Conservation (phyloP, 1,139 yeast genomes). For the Suhomyces maxii region DNA sequence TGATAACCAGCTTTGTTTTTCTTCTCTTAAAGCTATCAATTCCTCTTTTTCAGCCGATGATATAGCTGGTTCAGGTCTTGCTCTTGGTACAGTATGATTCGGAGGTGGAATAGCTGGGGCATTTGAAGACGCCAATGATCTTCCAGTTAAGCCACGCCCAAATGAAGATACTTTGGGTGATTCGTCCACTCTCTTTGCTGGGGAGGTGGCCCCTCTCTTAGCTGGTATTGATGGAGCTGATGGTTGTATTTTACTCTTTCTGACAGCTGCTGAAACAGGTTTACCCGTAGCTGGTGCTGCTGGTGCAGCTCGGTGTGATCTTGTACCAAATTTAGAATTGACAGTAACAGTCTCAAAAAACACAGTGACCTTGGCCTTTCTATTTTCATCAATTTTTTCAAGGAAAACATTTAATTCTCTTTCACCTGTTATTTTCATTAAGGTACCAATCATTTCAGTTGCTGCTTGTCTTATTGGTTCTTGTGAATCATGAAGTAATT, state of each 20-base stretch:
- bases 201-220: conserved; percentile 67
- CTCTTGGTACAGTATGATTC: conserved; percentile 2
- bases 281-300: conserved; percentile 17
- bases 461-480: conserved; percentile 83
- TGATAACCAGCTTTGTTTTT: conserved; percentile 51
- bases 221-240: conserved; percentile 48
- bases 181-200: conserved; percentile 48
- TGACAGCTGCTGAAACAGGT: conserved; percentile 14
- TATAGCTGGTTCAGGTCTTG: conserved; percentile 14
- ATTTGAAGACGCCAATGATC: conserved; percentile 30
- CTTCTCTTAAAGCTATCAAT: conserved; percentile 51
- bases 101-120: conserved; percentile 19
- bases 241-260: conserved; percentile 9
- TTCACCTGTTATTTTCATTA: conserved; percentile 81
- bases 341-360: conserved; percentile 60
- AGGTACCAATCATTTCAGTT: conserved; percentile 75
- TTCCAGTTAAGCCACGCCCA: conserved; percentile 40
- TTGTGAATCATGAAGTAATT: conserved; percentile 75
- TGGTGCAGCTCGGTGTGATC: conserved; percentile 6
- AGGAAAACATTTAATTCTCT: conserved; percentile 60
- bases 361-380: conserved; percentile 65
- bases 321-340: conserved; percentile 28
- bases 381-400: conserved; percentile 72
- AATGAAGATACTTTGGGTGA: conserved; percentile 28
- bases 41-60: conserved; percentile 43